Evolutionary conservation across 805 yeast species (phyloP), one percentile per base, ranked within the genome.

Genomic region (Monosporozyma siamensis): DNA sequence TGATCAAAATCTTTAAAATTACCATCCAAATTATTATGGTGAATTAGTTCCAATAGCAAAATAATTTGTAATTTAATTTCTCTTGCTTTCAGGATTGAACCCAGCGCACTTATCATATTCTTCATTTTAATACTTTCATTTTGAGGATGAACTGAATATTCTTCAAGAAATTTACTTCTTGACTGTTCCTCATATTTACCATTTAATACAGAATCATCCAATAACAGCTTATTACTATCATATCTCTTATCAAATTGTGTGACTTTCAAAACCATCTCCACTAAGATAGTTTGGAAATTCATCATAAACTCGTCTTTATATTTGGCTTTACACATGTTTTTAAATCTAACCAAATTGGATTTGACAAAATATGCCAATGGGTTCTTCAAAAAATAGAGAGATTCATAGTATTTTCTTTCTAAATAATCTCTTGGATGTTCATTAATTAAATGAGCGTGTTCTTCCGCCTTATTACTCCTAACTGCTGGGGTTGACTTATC

Each of bases 61-160:
- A 78, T 49, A 0, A 75, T 61, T 51, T 78, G 82, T 25, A 78
- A 52, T 47, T 76, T 80, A 1, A 78, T 72, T 48, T 77, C 82
- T 27, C 81, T 59, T 2, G 72, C 63, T 47, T 76, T 77, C 44
- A 77, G 59, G 30, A 69, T 66, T 30, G 63, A 54, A 2, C 65
- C 52, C 1, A 71, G 45, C 12, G 59, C 64, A 1, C 51, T 51
- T 1, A 62, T 32, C 7, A 53, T 48, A 21, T 60, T 61, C 6
- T 48, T 52, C 14, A 34, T 32, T 2, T 41, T 25, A 12, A 30
- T 43, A 7, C 31, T 40, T 18, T 23, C 31, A 10, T 23, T 42
- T 10, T 34, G 9, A 2, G 20, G 25, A 15, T 31, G 8, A 5
- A 44, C 22, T 18, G 34, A 36, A 17, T 44, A 48, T 34, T 45